Evolutionary conservation across 164 flowering plant genomes (phyloP).

Genomic region (Stephania yunnanensis): DNA sequence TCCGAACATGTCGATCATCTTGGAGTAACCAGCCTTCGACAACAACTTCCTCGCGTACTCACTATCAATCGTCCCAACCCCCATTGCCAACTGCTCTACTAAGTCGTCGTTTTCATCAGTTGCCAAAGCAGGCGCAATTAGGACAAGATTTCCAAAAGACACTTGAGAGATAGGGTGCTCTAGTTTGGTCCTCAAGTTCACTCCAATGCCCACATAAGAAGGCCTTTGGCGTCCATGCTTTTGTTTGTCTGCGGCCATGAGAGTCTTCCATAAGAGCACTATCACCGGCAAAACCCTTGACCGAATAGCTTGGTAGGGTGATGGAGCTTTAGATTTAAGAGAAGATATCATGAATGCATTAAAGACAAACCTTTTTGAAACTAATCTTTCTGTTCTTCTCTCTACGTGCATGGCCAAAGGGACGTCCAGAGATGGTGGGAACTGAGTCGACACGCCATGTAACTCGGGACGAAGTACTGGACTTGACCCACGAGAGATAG

Average conservation of each 20-base stretch:
- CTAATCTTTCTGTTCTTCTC: slow-evolving; percentile 13
- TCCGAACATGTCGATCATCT: neutral
- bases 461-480: neutral
- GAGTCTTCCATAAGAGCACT: too few species aligned
- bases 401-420: neutral
- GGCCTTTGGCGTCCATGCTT: too few species aligned
- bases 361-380: slow-evolving; percentile 42
- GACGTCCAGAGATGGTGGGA: neutral
- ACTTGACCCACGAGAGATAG: slow-evolving; percentile 13
- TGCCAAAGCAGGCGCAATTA: slow-evolving; percentile 16
- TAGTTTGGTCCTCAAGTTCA: too few species aligned
- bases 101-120: neutral
- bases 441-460: slow-evolving; percentile 3
- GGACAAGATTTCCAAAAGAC: slow-evolving; percentile 35
- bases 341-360: too few species aligned
- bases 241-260: too few species aligned
- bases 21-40: neutral
- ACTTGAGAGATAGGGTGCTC: too few species aligned
- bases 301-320: too few species aligned
- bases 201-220: too few species aligned
- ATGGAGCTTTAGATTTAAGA: too few species aligned
- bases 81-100: slow-evolving; percentile 12
- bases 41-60: slow-evolving; percentile 6
- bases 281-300: too few species aligned
- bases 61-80: slow-evolving; percentile 3